Evolutionary conservation across 225 moss, liverwort and hornwort genomes (phyloP).

Genomic region (Bryoerythrophyllum caledonicum): DNA sequence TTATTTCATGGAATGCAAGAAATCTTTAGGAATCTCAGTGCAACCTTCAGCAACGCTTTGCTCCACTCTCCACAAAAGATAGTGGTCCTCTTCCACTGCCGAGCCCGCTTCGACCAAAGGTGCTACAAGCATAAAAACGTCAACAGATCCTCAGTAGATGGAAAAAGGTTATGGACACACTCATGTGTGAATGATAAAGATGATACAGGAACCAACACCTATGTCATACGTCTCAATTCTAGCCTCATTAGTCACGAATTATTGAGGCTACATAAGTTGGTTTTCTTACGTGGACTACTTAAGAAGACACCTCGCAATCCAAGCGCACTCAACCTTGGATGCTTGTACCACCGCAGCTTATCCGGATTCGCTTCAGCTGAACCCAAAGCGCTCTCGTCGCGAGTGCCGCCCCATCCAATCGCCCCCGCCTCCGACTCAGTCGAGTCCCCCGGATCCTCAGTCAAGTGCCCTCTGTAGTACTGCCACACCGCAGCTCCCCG

Average conservation of each 20-base stretch:
- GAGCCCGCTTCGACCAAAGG: constrained; percentile 70
- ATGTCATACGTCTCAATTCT: no score
- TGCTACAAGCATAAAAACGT: constrained; percentile 46
- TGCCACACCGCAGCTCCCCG: constrained; percentile 80
- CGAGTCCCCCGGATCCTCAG: constrained; percentile 36
- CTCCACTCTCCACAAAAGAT: constrained; percentile 87
- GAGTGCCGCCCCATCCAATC: constrained; percentile 58
- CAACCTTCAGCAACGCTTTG: constrained; percentile 95
- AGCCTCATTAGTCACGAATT: no score
- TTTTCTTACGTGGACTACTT: constrained; percentile 65
- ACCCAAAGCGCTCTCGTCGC: constrained; percentile 49
- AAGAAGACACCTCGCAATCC: constrained; percentile 82
- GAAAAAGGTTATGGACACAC: not conserved
- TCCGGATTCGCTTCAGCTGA: constrained; percentile 45
- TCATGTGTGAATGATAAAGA: not conserved
- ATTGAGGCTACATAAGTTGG: not conserved
- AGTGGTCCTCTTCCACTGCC: constrained; percentile 71
- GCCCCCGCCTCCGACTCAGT: constrained; percentile 61
- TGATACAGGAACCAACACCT: not conserved
- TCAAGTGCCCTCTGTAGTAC: constrained; percentile 64
- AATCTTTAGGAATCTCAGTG: constrained; percentile 86
- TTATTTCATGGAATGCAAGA: not conserved
- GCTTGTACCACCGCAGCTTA: constrained; percentile 76
- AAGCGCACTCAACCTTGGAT: constrained; percentile 71
- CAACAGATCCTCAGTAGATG: not conserved